Evolutionary conservation across 306 rosid genomes (phyloP).

Genomic region (Leucaena leucocephala): DNA sequence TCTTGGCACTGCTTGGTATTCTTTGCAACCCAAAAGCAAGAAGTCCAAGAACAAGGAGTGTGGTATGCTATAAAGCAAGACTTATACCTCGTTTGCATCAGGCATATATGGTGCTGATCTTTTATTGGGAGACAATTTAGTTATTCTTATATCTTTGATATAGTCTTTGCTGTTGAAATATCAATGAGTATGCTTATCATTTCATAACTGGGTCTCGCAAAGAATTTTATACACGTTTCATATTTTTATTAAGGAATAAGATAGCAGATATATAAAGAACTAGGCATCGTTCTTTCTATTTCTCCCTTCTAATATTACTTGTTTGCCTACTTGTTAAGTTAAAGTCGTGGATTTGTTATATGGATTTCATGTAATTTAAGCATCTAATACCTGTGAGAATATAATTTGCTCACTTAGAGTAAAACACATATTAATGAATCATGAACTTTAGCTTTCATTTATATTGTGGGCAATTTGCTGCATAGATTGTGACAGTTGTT

Average conservation of each 20-base stretch:
- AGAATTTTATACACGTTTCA: background rate
- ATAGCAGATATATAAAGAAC: background rate
- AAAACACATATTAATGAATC: conserved; percentile 3
- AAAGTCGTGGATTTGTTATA: conserved; percentile 17
- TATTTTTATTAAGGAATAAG: background rate
- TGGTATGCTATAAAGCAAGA: conserved; percentile 52
- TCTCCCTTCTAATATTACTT: background rate
- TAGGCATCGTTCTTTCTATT: background rate
- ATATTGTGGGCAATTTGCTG: background rate
- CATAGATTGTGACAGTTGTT: conserved; percentile 17
- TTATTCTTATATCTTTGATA: background rate
- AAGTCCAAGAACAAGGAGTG: conserved; percentile 83
- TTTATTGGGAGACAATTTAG: background rate
- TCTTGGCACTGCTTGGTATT: conserved; percentile 80
- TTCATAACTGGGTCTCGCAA: background rate
- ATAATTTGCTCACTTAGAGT: background rate
- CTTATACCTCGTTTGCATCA: conserved; percentile 23
- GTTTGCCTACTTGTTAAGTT: conserved; percentile 12
- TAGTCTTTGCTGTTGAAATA: background rate
- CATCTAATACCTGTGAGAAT: background rate
- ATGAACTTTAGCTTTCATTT: conserved; percentile 15
- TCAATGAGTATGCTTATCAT: background rate
- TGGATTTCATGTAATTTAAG: conserved; percentile 21
- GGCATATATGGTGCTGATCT: conserved; percentile 16
- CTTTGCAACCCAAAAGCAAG: conserved; percentile 79